Base-by-base conservation (phyloP, 495 filamentous ascomycete species). In the Aspergillus nanangensis region DNA sequence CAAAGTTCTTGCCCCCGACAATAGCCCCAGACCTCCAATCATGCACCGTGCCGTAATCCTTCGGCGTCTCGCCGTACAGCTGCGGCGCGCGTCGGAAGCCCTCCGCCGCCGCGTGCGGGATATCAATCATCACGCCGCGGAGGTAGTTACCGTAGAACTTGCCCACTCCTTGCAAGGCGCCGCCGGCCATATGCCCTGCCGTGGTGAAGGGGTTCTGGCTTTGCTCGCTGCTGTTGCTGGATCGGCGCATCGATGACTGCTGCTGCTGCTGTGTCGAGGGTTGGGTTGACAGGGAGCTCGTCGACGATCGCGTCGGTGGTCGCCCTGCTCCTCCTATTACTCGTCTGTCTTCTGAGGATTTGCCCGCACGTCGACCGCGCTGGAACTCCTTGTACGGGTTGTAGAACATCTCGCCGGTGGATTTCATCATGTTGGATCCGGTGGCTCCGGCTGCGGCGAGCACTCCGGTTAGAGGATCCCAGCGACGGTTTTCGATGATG, bases 81-180 rank as follows among this genome's bases (percentile, higher is more conserved):
- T 84, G 78, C 0, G 90, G 89, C 0, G 84, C 86, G 50, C 89
- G 86, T 60, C 92, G 87, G 53, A 92, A 89, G 3, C 89, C 88
- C 57, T 90, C 86, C 3, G 85, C 81, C 2, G 90, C 58, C 0
- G 88, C 85, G 5, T 89, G 66, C 2, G 77, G 75, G n/a, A 93
- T 70, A 52, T 90, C 83, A 53, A 90, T 81, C 0, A 62, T 39
- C 7, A 61, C 45, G 1, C 65, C 67, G 25, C 54, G 62, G 35
- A 63, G 54, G 32, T 56, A 60, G 9, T 47, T 52, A 1, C 52
- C 55, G 5, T 50, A 43, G 25, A 70, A 60, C 29, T 70, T 58
- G 0, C 66, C 65, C 4, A 72, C 49, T 2, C 63, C 61, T 23
- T 62, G 58, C 13, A 56, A 37, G 7, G 62, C 59, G 0, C 60